phyloP scores from a whole-genome alignment of 495 filamentous ascomycete genomes.

The Patellaria atrata region DNA sequence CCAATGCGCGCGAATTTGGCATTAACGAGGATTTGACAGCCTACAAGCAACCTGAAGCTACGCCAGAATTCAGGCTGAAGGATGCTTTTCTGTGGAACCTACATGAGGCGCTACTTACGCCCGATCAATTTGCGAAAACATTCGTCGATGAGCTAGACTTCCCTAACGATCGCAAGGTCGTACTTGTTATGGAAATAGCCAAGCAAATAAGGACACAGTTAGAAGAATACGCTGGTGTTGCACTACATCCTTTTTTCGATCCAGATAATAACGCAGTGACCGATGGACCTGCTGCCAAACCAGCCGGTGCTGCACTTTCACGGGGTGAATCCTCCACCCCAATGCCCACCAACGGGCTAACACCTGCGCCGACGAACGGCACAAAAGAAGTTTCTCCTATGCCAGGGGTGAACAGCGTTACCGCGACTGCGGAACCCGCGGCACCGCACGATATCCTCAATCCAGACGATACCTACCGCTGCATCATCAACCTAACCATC shows the following conservation, averaged over 20 bases:
- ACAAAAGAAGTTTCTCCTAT: conserved; percentile 32
- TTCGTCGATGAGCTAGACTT: conserved; percentile 92
- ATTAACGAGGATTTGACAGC: conserved; percentile 52
- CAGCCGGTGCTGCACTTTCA: conserved; percentile 27
- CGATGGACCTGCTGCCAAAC: conserved; percentile 31
- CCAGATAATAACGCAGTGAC: conserved; percentile 35
- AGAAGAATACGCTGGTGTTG: conserved; percentile 91
- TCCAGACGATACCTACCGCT: conserved; percentile 83
- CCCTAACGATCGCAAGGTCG: conserved; percentile 44
- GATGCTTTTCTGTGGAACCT: conserved; percentile 97
- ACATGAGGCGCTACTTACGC: conserved; percentile 85
- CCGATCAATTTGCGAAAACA: conserved; percentile 82
- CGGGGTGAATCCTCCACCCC: conserved; percentile 34
- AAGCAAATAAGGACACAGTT: conserved; percentile 87
- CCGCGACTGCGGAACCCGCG: conserved; percentile 37
- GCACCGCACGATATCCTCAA: conserved; percentile 44
- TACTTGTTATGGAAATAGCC: conserved; percentile 63
- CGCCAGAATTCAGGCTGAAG: conserved; percentile 72
- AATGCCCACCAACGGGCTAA: conserved; percentile 12
- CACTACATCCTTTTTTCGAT: conserved; percentile 82
- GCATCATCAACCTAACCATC: conserved; percentile 80
- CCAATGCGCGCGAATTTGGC: conserved; percentile 42
- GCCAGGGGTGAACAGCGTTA: conserved; percentile 26
- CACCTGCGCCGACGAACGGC: conserved; percentile 8
- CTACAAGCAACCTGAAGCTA: conserved; percentile 62